Evolutionary conservation across 73 alveolate genomes (phyloP), one percentile per base, ranked within the genome.

Genomic region (Uronychia setigera): DNA sequence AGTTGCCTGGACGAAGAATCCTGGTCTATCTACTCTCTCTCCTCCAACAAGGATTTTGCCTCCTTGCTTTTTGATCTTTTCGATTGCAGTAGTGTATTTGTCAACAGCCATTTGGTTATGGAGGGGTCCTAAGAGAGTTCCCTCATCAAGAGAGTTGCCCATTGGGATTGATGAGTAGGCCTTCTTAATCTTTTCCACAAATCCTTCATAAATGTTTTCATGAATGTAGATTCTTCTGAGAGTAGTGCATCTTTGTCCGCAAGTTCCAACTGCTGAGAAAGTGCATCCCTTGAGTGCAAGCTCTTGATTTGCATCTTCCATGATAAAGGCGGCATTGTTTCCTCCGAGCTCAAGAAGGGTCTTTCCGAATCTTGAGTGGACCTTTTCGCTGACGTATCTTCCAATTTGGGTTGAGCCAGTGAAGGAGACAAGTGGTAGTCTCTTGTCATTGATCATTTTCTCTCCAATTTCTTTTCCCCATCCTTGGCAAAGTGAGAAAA

Each of bases 241-340:
- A 29, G 95, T 74, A n/a, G 99, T 96, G 89, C 99, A 96, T 85
- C 99, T 89, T 79, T 96, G 94, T 28, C 99, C 99, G 74, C 95
- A 92, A 74, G 99, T 96, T 0, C 99, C 99, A 57, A 96, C 98
- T 11, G 97, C 96, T 26, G 97, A 97, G 89, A 96, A 96, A 30
- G 93, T 92, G 33, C 95, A 89, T 26, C 95, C 96, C 81, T 94
- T 87, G 5, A 96, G 86, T 19, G 99, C 98, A 27, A 96, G 83
- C 29, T 95, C 98, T 25, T 91, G 80, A 78, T 96, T 90, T 1
- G 97, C 98, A 91, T 96, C 99, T 74, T 90, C 96, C 94, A 92
- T 90, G 31, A 96, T 89, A 35, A 96, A 86, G 74, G 91, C 89
- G 0, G 98, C 98, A 85, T 96, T 96, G 90, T 96, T 96, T 59